Evolutionary conservation across 768 basidiomycete genomes (phyloP).

Genomic region (Trametes sanguinea): DNA sequence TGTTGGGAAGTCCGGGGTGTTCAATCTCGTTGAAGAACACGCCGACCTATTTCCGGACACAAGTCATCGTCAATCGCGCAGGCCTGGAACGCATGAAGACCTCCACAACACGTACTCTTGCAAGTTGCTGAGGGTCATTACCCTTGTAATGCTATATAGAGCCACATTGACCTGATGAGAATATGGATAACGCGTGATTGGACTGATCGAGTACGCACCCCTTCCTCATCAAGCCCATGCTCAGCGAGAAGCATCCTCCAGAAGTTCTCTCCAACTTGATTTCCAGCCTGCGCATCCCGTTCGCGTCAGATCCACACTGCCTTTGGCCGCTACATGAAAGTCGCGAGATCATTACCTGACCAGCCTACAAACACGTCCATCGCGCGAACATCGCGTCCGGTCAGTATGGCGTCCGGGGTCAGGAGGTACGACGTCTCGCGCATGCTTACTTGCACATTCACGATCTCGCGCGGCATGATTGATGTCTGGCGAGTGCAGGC

Average conservation of each 20-base stretch:
- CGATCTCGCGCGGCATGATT: constrained; percentile 75
- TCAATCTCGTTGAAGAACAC: constrained; percentile 83
- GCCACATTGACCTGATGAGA: neutral
- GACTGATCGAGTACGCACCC: constrained; percentile 44
- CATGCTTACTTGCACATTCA: constrained; percentile 70
- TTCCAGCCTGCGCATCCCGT: constrained; percentile 50
- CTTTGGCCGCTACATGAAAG: neutral
- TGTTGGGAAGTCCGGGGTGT: constrained; percentile 44
- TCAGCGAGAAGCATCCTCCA: constrained; percentile 88
- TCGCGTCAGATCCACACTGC: neutral
- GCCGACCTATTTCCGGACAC: constrained; percentile 50
- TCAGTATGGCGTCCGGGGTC: neutral
- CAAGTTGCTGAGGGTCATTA: constrained; percentile 71
- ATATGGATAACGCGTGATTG: neutral
- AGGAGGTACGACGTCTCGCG: constrained; percentile 1
- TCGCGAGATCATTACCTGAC: constrained; percentile 57
- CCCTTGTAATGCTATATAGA: constrained; percentile 63
- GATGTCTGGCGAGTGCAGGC: neutral
- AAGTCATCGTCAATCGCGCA: too few relatives aligned
- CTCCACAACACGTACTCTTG: constrained; percentile 49
- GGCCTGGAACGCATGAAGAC: too few relatives aligned
- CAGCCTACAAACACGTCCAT: constrained; percentile 49
- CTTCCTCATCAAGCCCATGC: constrained; percentile 75
- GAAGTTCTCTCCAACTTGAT: constrained; percentile 82
- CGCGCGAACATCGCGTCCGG: neutral